Evolutionary conservation across 192 early-diverging fungal species (phyloP).

Genomic region (Coemansia sp.): DNA sequence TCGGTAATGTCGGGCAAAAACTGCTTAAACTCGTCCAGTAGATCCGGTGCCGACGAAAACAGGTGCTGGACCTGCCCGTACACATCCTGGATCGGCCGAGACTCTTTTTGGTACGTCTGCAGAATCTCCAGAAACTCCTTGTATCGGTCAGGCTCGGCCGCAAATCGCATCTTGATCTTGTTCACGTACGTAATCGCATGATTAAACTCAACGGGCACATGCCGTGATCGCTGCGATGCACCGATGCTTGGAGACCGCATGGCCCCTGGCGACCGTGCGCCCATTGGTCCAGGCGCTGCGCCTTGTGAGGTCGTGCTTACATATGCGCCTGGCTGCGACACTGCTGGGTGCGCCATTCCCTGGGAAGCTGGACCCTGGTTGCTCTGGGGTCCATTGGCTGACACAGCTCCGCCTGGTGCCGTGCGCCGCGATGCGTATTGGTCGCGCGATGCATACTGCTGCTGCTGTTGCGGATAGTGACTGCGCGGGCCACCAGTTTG

Average conservation of each 20-base stretch:
- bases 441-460: slow-evolving; percentile 20
- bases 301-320: slow-evolving; percentile 1
- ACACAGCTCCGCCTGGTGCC: not conserved
- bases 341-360: slow-evolving; percentile 11
- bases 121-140: slow-evolving; percentile 97
- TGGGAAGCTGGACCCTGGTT: slow-evolving; percentile 5
- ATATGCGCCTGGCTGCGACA: slow-evolving; percentile 3
- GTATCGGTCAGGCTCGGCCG: slow-evolving; percentile 91
- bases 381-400: slow-evolving; percentile 2
- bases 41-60: slow-evolving; percentile 82
- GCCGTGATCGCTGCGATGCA: slow-evolving; percentile 47
- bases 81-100: slow-evolving; percentile 95
- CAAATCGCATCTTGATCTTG: slow-evolving; percentile 98
- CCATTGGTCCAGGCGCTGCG: slow-evolving; percentile 11
- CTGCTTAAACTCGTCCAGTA: slow-evolving; percentile 97
- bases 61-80: slow-evolving; percentile 91
- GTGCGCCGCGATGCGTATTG: slow-evolving; percentile 30
- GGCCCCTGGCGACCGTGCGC: slow-evolving; percentile 27
- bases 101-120: slow-evolving; percentile 97
- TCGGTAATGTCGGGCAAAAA: slow-evolving; percentile 90
- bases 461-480: slow-evolving; percentile 6
- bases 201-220: slow-evolving; percentile 90
- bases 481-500: slow-evolving; percentile 4
- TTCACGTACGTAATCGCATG: slow-evolving; percentile 99
- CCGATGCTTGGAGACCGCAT: slow-evolving; percentile 32